Conservation (phyloP, 2,329 filamentous ascomycete species). For the Alternaria solani region DNA sequence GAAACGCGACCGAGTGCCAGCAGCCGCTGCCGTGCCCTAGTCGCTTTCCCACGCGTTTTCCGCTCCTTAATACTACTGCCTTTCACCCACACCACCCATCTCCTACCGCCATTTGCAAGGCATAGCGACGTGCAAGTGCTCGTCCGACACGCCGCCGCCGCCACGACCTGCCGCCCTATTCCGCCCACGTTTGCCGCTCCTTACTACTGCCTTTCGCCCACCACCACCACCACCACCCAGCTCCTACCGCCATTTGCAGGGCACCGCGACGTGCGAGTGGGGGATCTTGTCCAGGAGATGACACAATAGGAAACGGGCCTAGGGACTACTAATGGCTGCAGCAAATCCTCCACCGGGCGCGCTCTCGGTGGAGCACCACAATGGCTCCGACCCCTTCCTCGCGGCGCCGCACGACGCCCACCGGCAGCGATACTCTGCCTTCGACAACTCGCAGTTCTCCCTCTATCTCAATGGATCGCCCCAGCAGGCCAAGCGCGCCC, state of each 20-base stretch:
- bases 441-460: conserved; percentile 81
- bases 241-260: conserved; percentile 4
- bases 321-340: conserved; percentile 51
- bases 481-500: conserved; percentile 83
- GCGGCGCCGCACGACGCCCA: conserved; percentile 48
- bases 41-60: conserved; percentile 33
- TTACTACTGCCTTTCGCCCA: conserved; percentile 6
- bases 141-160: conserved; percentile 1
- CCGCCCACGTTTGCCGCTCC: conserved; percentile 9
- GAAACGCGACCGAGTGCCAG: conserved; percentile 38
- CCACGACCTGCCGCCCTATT: conserved; percentile 4
- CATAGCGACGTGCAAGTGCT: background rate
- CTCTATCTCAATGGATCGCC: conserved; percentile 80
- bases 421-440: conserved; percentile 78
- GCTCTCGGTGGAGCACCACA: conserved; percentile 50
- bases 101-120: too few relatives aligned
- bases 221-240: background rate
- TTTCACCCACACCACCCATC: too few relatives aligned
- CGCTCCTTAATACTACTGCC: too few relatives aligned
- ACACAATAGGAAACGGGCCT: conserved; percentile 29
- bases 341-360: conserved; percentile 54
- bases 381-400: conserved; percentile 57
- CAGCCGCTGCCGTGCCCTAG: conserved; percentile 31
- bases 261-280: conserved; percentile 3
- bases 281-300: conserved; percentile 35